Conservation (phyloP, 331 rosid genomes). For the Cydonia oblonga region DNA sequence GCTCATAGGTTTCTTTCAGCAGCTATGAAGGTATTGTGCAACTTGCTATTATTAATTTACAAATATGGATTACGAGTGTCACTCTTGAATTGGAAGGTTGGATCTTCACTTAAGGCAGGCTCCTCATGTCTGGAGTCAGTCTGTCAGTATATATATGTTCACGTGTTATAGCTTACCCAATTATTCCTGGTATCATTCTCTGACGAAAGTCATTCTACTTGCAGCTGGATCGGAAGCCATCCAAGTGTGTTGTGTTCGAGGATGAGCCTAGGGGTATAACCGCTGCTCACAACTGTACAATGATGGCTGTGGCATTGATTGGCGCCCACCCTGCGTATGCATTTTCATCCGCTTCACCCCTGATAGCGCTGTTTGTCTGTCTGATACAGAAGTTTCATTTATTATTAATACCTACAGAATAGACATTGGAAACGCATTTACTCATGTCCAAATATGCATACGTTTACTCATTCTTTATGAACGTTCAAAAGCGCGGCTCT, state of each 20-base stretch:
- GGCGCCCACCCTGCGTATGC: slow-evolving; percentile 90
- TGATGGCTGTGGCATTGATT: slow-evolving; percentile 92
- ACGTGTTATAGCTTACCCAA: not conserved
- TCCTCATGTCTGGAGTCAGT: not conserved
- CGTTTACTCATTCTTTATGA: not conserved
- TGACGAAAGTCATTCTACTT: slow-evolving; percentile 13
- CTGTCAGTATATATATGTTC: not conserved
- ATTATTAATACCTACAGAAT: too few species aligned
- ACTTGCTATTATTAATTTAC: not conserved
- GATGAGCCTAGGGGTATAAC: slow-evolving; percentile 94
- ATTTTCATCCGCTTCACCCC: not conserved
- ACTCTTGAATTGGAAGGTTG: not conserved
- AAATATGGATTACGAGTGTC: not conserved
- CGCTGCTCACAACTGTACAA: slow-evolving; percentile 95
- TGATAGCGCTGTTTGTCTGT: not conserved
- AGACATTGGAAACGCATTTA: too few species aligned
- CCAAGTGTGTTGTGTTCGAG: slow-evolving; percentile 92
- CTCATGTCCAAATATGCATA: not conserved
- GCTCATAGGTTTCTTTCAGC: slow-evolving; percentile 99
- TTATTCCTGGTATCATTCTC: slow-evolving; percentile 1
- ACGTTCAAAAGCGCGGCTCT: not conserved
- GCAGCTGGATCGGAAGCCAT: slow-evolving; percentile 92
- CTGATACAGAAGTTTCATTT: not conserved
- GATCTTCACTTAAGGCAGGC: not conserved
- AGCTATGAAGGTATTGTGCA: slow-evolving; percentile 67